Conservation (phyloP, 306 rosid species). For the Fragaria ananassa region DNA sequence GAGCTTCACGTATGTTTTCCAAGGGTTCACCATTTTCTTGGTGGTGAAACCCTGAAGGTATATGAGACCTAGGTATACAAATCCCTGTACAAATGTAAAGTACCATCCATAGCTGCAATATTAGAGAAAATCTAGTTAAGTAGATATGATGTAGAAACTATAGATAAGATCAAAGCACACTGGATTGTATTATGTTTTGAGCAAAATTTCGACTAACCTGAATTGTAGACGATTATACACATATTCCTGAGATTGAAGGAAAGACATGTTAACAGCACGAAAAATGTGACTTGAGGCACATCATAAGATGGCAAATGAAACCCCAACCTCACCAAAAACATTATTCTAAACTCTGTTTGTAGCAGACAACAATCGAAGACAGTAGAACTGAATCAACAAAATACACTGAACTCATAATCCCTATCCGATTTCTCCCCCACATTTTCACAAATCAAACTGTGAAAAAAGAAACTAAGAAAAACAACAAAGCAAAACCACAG, state of each 20-base stretch:
- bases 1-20: constrained; percentile 59
- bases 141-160: constrained; percentile 1
- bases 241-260: constrained; percentile 40
- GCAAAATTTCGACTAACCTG: constrained; percentile 30
- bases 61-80: constrained; percentile 48
- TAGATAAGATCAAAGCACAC: neutral
- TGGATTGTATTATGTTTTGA: neutral
- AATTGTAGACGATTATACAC: constrained; percentile 61
- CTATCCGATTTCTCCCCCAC: neutral
- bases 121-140: neutral
- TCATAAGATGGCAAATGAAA: neutral
- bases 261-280: neutral
- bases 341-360: neutral
- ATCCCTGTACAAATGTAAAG: constrained; percentile 67
- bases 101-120: constrained; percentile 62
- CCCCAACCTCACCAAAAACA: neutral
- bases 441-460: neutral
- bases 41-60: constrained; percentile 54
- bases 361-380: neutral
- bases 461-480: neutral
- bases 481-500: neutral
- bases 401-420: neutral
- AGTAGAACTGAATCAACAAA: neutral
- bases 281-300: neutral
- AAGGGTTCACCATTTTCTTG: constrained; percentile 60